phyloP scores from a whole-genome alignment of 108 stramenopile species.

The Pinguiococcus pyrenoidosus region DNA sequence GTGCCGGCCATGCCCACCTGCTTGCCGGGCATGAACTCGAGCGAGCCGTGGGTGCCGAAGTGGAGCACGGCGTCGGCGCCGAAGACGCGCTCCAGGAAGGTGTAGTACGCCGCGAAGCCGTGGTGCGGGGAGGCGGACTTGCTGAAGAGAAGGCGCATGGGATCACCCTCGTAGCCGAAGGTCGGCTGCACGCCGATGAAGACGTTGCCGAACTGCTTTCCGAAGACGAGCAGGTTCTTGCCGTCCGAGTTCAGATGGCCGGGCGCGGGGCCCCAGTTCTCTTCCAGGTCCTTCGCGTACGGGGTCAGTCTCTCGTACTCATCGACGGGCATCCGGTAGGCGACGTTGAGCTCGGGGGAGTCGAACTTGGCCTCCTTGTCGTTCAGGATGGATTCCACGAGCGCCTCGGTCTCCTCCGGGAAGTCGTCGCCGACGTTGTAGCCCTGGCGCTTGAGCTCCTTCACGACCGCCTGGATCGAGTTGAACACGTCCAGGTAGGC shows the following conservation, averaged over 20 bases:
- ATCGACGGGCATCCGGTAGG: constrained; percentile 83
- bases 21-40: constrained; percentile 96
- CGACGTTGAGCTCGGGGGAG: constrained; percentile 85
- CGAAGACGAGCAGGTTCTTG: constrained; percentile 82
- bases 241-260: constrained; percentile 93
- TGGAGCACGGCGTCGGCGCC: constrained; percentile 86
- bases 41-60: constrained; percentile 87
- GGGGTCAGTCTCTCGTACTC: constrained; percentile 87
- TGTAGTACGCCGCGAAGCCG: constrained; percentile 96
- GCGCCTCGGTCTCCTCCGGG: constrained; percentile 11
- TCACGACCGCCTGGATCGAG: constrained; percentile 79
- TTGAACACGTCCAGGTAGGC: constrained; percentile 95
- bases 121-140: constrained; percentile 95
- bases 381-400: constrained; percentile 59
- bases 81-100: constrained; percentile 77
- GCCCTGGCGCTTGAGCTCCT: constrained; percentile 68
- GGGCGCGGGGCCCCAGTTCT: constrained; percentile 93
- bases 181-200: constrained; percentile 88
- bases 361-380: constrained; percentile 78
- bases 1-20: constrained; percentile 94
- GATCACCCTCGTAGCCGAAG: constrained; percentile 91
- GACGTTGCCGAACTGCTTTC: constrained; percentile 86
- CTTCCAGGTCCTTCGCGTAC: constrained; percentile 77
- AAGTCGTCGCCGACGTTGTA: constrained; percentile 80
- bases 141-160: constrained; percentile 76